Evolutionary conservation across 2,329 filamentous ascomycete species (phyloP), one percentile per base, ranked within the genome.

Genomic region (Chaetomium olivaceum): DNA sequence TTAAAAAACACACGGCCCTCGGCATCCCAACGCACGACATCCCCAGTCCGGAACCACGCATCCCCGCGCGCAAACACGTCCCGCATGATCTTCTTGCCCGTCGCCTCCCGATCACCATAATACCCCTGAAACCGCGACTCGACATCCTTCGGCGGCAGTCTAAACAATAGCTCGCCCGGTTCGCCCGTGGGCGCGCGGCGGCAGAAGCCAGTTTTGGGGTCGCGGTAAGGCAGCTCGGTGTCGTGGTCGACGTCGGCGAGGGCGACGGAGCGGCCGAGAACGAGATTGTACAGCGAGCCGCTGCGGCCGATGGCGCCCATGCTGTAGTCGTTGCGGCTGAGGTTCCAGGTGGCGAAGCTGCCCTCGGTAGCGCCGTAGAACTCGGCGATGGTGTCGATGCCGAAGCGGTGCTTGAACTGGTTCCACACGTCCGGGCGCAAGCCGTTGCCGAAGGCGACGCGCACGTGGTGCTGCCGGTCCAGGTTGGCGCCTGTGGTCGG

Each of bases 361-460:
- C 89, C 90, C 76, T 94, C 91, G 0, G 91, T 93, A 1, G 90
- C 84, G 14, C 89, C 89, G 76, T 95, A 96, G 76, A 96, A 93
- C 73, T 96, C 92, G 67, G 85, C 88, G 65, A 94, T 86, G 1
- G 85, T 85, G 36, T 87, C 85, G 64, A 96, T 85, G 25, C 86
- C 88, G 73, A 95, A 97, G 21, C 93, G 89, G 29, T 90, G 84
- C 75, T 93, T 92, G 81, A 96, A 95, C 8, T 80, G 81, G 68
- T 91, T 87, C 93, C 93, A 97, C 39, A 96, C 87, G 72, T 96
- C 92, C 0, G 92, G 92, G 0, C 93, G 85, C 23, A 96, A 81
- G 2, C 93, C 93, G 74, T 97, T 97, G 23, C 93, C 93, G 69
- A 94, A 91, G 0, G 91, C 92, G 3, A 89, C 72, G 6, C 87